Conservation (phyloP, 495 filamentous ascomycete species). For the Cetradonia linearis region DNA sequence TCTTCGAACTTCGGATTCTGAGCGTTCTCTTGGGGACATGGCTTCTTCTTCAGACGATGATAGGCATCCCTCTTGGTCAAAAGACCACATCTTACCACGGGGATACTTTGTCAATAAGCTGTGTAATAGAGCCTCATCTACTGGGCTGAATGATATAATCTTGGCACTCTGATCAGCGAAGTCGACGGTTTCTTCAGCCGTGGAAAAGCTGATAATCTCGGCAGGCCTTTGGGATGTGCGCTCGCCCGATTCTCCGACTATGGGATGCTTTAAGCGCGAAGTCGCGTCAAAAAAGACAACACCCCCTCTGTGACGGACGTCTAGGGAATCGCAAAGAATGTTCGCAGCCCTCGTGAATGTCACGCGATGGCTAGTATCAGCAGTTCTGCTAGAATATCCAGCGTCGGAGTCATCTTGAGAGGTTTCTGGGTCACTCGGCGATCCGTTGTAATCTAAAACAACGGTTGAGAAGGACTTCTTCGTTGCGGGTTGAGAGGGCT, state of each 20-base stretch:
- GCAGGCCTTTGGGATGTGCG: constrained; percentile 12
- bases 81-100: constrained; percentile 48
- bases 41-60: constrained; percentile 26
- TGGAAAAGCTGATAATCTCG: constrained; percentile 23
- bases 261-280: constrained; percentile 13
- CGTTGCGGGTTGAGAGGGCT: neutral
- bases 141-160: constrained; percentile 26
- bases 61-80: constrained; percentile 39
- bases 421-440: constrained; percentile 13
- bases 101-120: constrained; percentile 48
- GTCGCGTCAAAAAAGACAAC: constrained; percentile 43
- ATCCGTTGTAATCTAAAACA: neutral
- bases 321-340: constrained; percentile 46
- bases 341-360: constrained; percentile 48
- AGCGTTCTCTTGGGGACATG: constrained; percentile 24
- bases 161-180: constrained; percentile 10
- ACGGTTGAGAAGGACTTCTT: neutral
- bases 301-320: constrained; percentile 41
- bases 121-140: constrained; percentile 37
- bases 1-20: constrained; percentile 16
- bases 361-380: constrained; percentile 30
- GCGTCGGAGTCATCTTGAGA: constrained; percentile 20
- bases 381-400: neutral
- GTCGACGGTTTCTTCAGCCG: constrained; percentile 5
- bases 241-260: neutral